Base-by-base conservation (phyloP, 192 early-diverging fungal genomes). In the Radiomyces spectabilis region DNA sequence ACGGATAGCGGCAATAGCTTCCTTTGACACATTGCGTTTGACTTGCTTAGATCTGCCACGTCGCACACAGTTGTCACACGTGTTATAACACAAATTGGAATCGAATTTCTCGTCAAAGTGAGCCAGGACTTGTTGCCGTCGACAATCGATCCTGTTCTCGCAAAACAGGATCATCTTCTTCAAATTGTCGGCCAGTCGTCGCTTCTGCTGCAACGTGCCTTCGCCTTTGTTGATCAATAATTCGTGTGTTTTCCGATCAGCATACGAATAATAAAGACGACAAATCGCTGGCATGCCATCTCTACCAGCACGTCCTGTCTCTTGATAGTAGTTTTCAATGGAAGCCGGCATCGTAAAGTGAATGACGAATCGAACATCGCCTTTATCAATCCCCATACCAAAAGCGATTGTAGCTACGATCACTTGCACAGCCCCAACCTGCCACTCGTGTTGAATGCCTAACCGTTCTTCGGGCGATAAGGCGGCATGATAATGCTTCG, bases 341-440 rank as follows among this genome's bases (percentile, higher is more conserved):
- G 87, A 91, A 9, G 86, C 80, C 0, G 94, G 93, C 19, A 99
- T 67, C 9, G 86, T 83, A 66, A 90, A 86, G 52, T 99, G 96
- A 13, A 96, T 87, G 1, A 99, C 94, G 66, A 89, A 96, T 7
- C 94, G 88, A 21, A 99, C 94, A 53, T 97, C 90, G 4, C 88
- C 65, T 71, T 99, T 97, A 73, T 99, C 93, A 40, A 97, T 94
- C 7, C 94, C 95, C 94, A 98, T 94, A 7, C 96, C 94, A 74
- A 99, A 99, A 0, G 96, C 96, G 19, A 97, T 78, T 0, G 96
- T 99, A 0, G 94, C 96, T 1, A 94, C 89, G 65, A 99, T 94
- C 27, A 98, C 80, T 40, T 88, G 71, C 1, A 87, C 53, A 16
- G 69, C 54, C 33, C 85, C 87, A 6, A 45, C 58, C 51, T 86